A percentile compares a stretch with the other conserved stretches of the same genome.
phyloP scores from a whole-genome alignment of 176 grass and related monocot species.

The Stipa capillata region DNA sequence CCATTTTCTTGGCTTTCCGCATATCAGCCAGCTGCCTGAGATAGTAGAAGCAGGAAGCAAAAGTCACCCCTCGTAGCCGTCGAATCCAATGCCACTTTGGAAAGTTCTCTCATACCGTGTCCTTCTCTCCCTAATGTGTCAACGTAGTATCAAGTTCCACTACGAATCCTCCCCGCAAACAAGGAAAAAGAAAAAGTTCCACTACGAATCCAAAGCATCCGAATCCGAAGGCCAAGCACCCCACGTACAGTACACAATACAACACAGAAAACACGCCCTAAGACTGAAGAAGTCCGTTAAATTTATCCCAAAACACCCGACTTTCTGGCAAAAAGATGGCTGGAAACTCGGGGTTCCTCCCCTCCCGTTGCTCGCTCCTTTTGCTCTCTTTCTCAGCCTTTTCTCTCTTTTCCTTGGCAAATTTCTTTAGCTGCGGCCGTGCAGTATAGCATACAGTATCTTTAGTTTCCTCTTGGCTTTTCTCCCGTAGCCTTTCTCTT shows the following conservation, averaged over 20 bases:
- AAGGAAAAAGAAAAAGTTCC: too few species aligned
- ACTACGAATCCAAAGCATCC: background rate
- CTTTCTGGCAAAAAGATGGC: slow-evolving; percentile 32
- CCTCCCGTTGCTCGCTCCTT: background rate
- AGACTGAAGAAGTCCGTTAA: background rate
- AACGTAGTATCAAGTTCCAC: too few species aligned
- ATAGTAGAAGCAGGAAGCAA: too few species aligned
- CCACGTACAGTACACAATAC: background rate
- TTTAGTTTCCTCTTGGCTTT: slow-evolving; percentile 18
- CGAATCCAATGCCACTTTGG: slow-evolving; percentile 40
- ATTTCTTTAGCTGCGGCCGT: too few species aligned
- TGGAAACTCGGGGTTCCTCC: background rate
- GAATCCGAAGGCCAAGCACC: slow-evolving; percentile 2
- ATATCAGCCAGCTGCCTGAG: too few species aligned
- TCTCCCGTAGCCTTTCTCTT: background rate
- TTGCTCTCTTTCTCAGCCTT: too few species aligned
- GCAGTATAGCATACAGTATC: too few species aligned
- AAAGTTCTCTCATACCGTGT: slow-evolving; percentile 7
- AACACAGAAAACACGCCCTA: too few species aligned
- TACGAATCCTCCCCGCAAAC: too few species aligned
- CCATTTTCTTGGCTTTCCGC: too few species aligned
- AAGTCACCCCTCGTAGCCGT: too few species aligned
- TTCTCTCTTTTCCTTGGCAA: too few species aligned
- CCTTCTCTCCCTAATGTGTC: background rate
- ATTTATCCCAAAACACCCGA: background rate